phyloP scores from a whole-genome alignment of 1,284 basidiomycete species.

The Cystobasidiaceae sp. region DNA sequence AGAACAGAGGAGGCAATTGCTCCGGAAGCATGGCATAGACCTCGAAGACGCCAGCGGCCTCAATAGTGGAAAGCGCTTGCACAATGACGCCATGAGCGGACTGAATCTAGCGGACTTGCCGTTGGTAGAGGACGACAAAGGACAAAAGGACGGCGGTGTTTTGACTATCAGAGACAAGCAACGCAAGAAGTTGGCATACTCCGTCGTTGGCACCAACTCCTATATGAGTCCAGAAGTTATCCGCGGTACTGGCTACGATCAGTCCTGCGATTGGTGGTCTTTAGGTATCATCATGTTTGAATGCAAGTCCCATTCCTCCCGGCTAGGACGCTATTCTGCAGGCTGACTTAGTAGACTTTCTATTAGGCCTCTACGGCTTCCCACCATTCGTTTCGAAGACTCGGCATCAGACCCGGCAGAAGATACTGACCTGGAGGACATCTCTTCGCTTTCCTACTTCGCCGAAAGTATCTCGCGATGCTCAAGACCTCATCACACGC shows the following conservation, averaged over 20 bases:
- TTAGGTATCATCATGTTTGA: slow-evolving; percentile 73
- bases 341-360: slow-evolving; percentile 36
- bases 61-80: slow-evolving; percentile 37
- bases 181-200: slow-evolving; percentile 87
- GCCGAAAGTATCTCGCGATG: slow-evolving; percentile 77
- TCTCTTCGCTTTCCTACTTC: slow-evolving; percentile 78
- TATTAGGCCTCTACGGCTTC: slow-evolving; percentile 56
- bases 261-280: slow-evolving; percentile 97
- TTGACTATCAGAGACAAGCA: slow-evolving; percentile 94
- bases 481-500: slow-evolving; percentile 75
- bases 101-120: slow-evolving; percentile 28
- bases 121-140: slow-evolving; percentile 57
- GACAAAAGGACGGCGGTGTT: slow-evolving; percentile 52
- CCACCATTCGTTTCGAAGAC: slow-evolving; percentile 66
- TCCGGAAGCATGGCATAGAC: slow-evolving; percentile 91
- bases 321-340: not conserved
- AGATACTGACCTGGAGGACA: slow-evolving; percentile 76
- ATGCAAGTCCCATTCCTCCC: not conserved
- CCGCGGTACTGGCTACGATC: slow-evolving; percentile 74
- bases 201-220: slow-evolving; percentile 59
- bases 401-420: slow-evolving; percentile 78
- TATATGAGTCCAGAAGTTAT: slow-evolving; percentile 93
- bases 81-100: not conserved
- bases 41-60: slow-evolving; percentile 69
- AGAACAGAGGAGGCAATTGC: slow-evolving; percentile 77